Percentiles rank a stretch among this genome's conserved stretches.
Conservation (phyloP, 2,329 filamentous ascomycete species). For the Berkeleyomyces rouxiae region DNA sequence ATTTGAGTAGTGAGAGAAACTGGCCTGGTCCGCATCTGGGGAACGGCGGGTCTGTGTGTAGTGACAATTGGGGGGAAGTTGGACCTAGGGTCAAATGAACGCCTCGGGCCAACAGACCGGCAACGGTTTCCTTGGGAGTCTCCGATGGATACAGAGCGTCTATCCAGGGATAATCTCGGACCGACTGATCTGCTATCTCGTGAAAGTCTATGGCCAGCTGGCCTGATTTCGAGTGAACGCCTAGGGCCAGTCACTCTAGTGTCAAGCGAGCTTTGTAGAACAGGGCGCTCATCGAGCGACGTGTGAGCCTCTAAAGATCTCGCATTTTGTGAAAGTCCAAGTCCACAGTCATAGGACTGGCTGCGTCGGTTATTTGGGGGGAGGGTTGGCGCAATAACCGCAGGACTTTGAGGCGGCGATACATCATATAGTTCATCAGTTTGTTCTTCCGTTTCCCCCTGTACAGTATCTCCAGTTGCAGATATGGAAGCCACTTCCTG, state of each 20-base stretch:
- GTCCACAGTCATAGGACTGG: neutral
- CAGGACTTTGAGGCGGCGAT: neutral
- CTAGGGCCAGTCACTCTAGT: neutral
- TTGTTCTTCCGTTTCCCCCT: neutral
- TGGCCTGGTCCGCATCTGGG: neutral
- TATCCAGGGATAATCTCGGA: neutral
- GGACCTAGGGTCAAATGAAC: neutral
- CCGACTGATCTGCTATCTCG: neutral
- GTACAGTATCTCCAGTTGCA: neutral
- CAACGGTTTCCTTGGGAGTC: too few relatives aligned
- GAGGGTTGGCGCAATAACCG: neutral
- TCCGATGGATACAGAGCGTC: neutral
- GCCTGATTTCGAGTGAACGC: neutral
- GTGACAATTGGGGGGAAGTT: neutral
- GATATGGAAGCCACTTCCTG: neutral
- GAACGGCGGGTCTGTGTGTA: neutral
- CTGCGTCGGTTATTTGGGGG: neutral
- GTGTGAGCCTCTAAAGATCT: neutral
- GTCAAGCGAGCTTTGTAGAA: neutral
- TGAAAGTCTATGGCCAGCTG: neutral
- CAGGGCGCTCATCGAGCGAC: neutral
- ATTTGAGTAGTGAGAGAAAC: neutral
- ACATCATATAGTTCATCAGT: neutral
- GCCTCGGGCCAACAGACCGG: neutral
- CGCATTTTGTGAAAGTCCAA: neutral